Conservation (phyloP, 2,329 filamentous ascomycete species). For the Aspergillus sp. region DNA sequence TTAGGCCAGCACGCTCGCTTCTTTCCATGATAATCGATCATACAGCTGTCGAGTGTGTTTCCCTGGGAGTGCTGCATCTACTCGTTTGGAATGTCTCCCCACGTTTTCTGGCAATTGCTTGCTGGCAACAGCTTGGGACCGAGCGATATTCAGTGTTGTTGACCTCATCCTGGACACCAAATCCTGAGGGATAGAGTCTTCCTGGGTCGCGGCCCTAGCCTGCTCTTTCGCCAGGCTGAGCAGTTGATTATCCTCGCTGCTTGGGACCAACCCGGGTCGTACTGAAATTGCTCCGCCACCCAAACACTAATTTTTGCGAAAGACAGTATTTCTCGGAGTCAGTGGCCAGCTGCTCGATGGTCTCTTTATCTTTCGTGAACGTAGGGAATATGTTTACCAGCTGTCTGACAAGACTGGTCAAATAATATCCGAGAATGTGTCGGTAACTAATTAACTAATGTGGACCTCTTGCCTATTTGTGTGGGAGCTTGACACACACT, state of each 20-base stretch:
- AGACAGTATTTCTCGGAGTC: no score
- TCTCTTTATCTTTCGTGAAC: no score
- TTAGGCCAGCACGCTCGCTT: constrained; percentile 20
- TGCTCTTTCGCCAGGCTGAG: constrained; percentile 20
- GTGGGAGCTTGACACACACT: no score
- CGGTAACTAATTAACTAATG: no score
- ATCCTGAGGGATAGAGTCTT: constrained; percentile 14
- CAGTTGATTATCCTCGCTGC: constrained; percentile 15
- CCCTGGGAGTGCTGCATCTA: constrained; percentile 27
- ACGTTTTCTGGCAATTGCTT: constrained; percentile 21
- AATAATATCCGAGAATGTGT: no score
- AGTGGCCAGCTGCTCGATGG: no score
- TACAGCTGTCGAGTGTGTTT: constrained; percentile 27
- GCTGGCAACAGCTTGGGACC: constrained; percentile 14
- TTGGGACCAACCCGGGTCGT: no score
- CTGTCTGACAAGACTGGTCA: no score
- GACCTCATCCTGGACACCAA: constrained; percentile 20
- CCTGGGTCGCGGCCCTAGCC: constrained; percentile 17
- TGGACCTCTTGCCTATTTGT: no score
- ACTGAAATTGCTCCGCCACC: no score
- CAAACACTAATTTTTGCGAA: no score
- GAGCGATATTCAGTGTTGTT: constrained; percentile 25
- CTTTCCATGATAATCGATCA: constrained; percentile 23
- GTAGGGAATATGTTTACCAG: no score
- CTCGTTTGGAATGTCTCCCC: constrained; percentile 21